Base-by-base conservation (phyloP, 179 eudicot species). In the Nepenthes alata region DNA sequence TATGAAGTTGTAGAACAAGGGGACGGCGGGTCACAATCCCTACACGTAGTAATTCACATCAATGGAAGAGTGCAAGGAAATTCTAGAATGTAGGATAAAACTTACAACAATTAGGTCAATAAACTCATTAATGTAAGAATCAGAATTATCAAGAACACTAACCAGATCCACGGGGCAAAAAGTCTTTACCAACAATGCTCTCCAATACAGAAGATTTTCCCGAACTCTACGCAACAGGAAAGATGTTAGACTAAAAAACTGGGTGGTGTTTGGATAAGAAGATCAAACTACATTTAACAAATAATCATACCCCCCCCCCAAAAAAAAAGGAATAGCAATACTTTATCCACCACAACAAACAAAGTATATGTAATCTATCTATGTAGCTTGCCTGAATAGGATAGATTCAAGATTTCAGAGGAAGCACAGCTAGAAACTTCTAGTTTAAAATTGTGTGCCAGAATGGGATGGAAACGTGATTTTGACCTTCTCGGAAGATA, bases 131-230 rank as follows among this genome's bases (percentile, higher is more conserved):
- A 10, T 45, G 11, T 16, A 12, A 69, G 16, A 12, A 69, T 8
- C 10, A 53, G 12, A 12, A 48, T 47, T 14, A 60, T 38, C 12
- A 34, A 52, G 67, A 41, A 15, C 34, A 13, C 14, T 80, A 74
- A 90, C 99, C 99, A 64, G 99, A 90, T 83, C 99, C 99, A 79
- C 99, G 97, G 65, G 99, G 99, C 74, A 94, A 73, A 67, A 94
- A 94, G 77, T 94, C 99, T 78, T 84, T 94, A 56, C 97, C 97
- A 37, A 94, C 99, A 74, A 90, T 70, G 65, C 99, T 94, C 72
- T 94, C 99, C 73, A 94, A 77, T 47, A 90, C 97, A 5, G 99
- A 94, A 14, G 99, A 94, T 73, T 94, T 94, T 38, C 99, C 99
- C 8, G 99, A 94, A 70, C 99, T 94, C 99, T 94, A 67, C 70